Evolutionary conservation across 2,329 filamentous ascomycete genomes (phyloP).

Genomic region (Xylariomycetidae sp.): DNA sequence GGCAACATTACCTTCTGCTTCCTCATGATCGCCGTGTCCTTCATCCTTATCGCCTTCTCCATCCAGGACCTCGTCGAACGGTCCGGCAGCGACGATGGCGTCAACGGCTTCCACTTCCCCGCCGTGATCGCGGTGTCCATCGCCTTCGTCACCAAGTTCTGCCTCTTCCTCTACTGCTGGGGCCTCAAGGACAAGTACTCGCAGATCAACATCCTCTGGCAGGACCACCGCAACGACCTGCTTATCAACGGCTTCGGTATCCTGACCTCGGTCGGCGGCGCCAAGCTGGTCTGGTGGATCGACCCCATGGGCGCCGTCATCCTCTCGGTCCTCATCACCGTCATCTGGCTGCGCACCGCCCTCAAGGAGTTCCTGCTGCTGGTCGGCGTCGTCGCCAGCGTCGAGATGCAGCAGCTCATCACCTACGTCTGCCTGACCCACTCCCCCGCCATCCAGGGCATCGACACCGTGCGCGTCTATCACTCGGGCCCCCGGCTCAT

Average conservation of each 20-base stretch:
- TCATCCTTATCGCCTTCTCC: slow-evolving; percentile 89
- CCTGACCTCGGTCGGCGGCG: slow-evolving; percentile 83
- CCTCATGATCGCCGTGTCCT: slow-evolving; percentile 87
- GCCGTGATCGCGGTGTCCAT: slow-evolving; percentile 80
- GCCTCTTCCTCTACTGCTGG: slow-evolving; percentile 88
- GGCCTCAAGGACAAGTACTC: slow-evolving; percentile 85
- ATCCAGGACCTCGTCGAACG: slow-evolving; percentile 61
- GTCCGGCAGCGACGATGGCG: slow-evolving; percentile 36
- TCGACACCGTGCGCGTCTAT: slow-evolving; percentile 94
- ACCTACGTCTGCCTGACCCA: slow-evolving; percentile 97
- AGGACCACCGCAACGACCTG: slow-evolving; percentile 96
- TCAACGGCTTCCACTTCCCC: slow-evolving; percentile 69
- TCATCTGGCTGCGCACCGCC: slow-evolving; percentile 79
- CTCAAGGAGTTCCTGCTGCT: slow-evolving; percentile 87
- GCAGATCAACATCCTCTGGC: slow-evolving; percentile 89
- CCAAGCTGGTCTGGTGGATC: slow-evolving; percentile 89
- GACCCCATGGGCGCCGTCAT: slow-evolving; percentile 89
- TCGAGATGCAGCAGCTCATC: slow-evolving; percentile 84
- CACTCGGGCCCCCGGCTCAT: slow-evolving; percentile 85
- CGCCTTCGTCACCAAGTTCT: slow-evolving; percentile 80
- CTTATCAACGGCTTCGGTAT: slow-evolving; percentile 93
- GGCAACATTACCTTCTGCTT: slow-evolving; percentile 97
- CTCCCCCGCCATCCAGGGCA: slow-evolving; percentile 72
- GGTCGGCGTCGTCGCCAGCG: slow-evolving; percentile 82
- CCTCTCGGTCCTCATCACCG: slow-evolving; percentile 71